Percentiles rank a stretch among this genome's conserved stretches.
phyloP scores from a whole-genome alignment of 78 protist genomes.

The Monocercomonoides exilis region DNA sequence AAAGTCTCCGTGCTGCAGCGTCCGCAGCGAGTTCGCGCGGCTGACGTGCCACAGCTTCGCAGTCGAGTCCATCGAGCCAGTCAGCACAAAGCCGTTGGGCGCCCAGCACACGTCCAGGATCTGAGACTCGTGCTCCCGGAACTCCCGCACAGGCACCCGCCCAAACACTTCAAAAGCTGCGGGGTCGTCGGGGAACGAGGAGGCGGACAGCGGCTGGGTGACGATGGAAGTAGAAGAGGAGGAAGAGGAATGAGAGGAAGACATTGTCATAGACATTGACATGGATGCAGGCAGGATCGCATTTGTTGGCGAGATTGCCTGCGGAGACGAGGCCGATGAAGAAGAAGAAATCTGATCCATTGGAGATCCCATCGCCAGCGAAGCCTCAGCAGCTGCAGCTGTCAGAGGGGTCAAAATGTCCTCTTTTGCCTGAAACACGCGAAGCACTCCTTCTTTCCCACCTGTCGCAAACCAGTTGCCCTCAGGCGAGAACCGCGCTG shows the following conservation, averaged over 20 bases:
- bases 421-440: too few relatives aligned
- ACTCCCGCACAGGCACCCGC: not conserved
- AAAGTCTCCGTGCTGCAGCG: not conserved
- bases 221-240: not conserved
- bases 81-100: not conserved
- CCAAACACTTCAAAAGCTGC: not conserved
- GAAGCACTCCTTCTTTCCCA: not conserved
- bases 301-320: too few relatives aligned
- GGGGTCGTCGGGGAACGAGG: not conserved
- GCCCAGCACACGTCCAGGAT: not conserved
- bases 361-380: too few relatives aligned
- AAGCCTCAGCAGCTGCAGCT: too few relatives aligned
- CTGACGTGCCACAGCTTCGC: slow-evolving; percentile 1
- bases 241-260: not conserved
- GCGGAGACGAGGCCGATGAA: too few relatives aligned
- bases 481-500: not conserved
- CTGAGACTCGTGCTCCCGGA: not conserved
- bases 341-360: too few relatives aligned
- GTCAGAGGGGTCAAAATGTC: too few relatives aligned
- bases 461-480: not conserved
- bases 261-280: too few relatives aligned
- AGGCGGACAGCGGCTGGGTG: too few relatives aligned
- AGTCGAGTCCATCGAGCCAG: not conserved
- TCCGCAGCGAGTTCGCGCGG: not conserved
- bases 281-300: too few relatives aligned